Conservation (phyloP, 2,329 filamentous ascomycete species). For the Teratosphaeriaceae sp. region DNA sequence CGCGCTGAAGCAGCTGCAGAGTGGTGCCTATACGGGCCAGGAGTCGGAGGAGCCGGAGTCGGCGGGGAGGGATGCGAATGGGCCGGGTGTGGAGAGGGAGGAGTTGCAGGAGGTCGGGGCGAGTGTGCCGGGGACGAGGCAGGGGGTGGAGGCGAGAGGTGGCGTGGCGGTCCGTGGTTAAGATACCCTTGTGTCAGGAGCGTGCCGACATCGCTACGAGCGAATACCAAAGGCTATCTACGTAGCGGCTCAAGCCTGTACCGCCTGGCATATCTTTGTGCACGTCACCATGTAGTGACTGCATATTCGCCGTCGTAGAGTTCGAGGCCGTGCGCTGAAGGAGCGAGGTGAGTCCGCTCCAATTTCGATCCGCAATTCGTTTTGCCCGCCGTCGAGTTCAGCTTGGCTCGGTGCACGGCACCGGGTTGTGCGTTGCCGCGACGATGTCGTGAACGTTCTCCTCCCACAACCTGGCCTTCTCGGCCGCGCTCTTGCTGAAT, state of each 20-base stretch:
- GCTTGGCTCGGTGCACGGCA: neutral
- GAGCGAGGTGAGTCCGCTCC: too few species aligned
- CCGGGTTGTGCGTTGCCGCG: neutral
- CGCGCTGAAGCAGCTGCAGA: slow-evolving; percentile 40
- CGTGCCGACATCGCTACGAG: neutral
- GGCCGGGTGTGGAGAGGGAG: slow-evolving; percentile 27
- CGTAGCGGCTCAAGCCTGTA: too few species aligned
- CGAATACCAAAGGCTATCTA: neutral
- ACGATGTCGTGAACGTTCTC: neutral
- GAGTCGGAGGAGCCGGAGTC: slow-evolving; percentile 28
- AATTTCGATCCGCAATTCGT: neutral
- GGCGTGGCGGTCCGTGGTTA: slow-evolving; percentile 31
- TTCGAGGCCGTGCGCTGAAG: too few species aligned
- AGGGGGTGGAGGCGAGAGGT: slow-evolving; percentile 31
- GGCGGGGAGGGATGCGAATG: slow-evolving; percentile 23
- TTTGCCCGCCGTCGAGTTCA: neutral
- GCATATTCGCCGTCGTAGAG: too few species aligned
- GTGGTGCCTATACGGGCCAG: slow-evolving; percentile 36
- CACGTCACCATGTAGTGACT: too few species aligned
- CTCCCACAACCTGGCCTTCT: neutral
- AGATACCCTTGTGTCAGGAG: neutral
- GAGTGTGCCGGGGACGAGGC: slow-evolving; percentile 25
- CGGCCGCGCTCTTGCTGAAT: neutral
- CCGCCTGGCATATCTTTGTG: too few species aligned
- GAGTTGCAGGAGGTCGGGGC: slow-evolving; percentile 30